A percentile compares a stretch with the other conserved stretches of the same genome.
phyloP scores from a whole-genome alignment of 106 monocot species.

The Acanthochlamys bracteata region DNA sequence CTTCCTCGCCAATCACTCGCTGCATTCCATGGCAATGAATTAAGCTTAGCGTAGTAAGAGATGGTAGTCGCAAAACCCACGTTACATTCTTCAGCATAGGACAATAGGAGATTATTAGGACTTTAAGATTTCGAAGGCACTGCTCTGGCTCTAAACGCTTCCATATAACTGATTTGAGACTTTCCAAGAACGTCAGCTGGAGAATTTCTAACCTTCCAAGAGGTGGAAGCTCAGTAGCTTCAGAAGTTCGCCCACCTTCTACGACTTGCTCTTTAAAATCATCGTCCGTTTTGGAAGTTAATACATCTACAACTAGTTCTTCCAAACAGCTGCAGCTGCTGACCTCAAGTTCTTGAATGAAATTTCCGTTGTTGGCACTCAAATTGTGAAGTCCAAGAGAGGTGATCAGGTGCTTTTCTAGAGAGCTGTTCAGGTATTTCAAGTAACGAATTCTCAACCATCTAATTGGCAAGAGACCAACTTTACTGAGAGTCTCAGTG shows the following conservation, averaged over 20 bases:
- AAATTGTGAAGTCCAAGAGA: too few relatives aligned
- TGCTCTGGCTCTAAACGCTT: background rate
- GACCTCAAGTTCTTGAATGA: too few relatives aligned
- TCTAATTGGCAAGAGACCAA: too few relatives aligned
- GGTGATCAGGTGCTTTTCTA: too few relatives aligned
- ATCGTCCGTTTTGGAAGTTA: background rate
- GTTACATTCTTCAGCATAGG: background rate
- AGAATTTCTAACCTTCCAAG: background rate
- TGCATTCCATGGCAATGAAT: background rate
- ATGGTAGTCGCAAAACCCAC: background rate
- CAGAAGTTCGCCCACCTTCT: background rate
- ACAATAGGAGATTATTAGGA: background rate
- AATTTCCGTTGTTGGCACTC: too few relatives aligned
- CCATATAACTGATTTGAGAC: background rate
- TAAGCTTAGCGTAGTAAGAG: background rate
- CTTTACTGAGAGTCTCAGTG: background rate
- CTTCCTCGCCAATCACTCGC: background rate
- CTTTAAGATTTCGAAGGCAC: background rate
- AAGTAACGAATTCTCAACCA: too few relatives aligned
- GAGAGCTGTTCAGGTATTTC: too few relatives aligned
- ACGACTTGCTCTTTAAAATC: background rate
- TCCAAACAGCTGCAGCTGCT: background rate
- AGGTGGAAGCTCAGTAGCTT: background rate
- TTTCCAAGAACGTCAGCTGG: background rate
- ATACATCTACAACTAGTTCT: background rate